A percentile compares a stretch with the other conserved stretches of the same genome.
These are phyloP conservation scores for Ustilago tritici DNA, from an alignment of 1,284 basidiomycete species.

Conservation along the genomic window DNA sequence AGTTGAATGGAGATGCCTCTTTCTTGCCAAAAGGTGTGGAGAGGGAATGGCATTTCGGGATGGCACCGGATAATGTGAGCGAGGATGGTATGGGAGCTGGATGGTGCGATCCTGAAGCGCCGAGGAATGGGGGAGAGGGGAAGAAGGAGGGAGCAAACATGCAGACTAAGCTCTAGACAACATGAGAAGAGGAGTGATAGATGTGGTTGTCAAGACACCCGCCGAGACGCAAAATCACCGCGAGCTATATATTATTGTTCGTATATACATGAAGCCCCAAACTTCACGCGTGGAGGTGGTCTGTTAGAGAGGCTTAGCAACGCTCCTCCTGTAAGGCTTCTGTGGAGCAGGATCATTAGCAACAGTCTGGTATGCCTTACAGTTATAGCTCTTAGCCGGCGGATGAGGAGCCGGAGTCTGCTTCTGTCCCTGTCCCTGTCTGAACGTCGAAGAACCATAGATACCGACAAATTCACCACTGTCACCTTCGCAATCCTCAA, in stretches of 20 bases:
- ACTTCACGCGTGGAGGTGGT: neutral
- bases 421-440: constrained; percentile 52
- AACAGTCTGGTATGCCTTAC: constrained; percentile 32
- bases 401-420: constrained; percentile 41
- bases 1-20: constrained; percentile 57
- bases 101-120: constrained; percentile 52
- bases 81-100: constrained; percentile 59
- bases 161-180: constrained; percentile 36
- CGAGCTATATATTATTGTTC: constrained; percentile 18
- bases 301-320: constrained; percentile 21
- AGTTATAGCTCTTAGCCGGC: constrained; percentile 36
- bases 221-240: constrained; percentile 5
- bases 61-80: constrained; percentile 53
- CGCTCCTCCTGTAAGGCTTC: constrained; percentile 36
- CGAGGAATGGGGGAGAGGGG: neutral
- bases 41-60: constrained; percentile 78
- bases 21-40: constrained; percentile 73
- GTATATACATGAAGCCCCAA: constrained; percentile 4
- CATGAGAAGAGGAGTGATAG: neutral
- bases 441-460: constrained; percentile 41
- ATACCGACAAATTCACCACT: constrained; percentile 46
- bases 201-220: constrained; percentile 11
- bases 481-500: constrained; percentile 53
- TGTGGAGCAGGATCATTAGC: constrained; percentile 28
- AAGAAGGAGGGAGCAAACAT: neutral